Evolutionary conservation across 164 flowering plant species (phyloP).

Genomic region (Aristolochia contorta): DNA sequence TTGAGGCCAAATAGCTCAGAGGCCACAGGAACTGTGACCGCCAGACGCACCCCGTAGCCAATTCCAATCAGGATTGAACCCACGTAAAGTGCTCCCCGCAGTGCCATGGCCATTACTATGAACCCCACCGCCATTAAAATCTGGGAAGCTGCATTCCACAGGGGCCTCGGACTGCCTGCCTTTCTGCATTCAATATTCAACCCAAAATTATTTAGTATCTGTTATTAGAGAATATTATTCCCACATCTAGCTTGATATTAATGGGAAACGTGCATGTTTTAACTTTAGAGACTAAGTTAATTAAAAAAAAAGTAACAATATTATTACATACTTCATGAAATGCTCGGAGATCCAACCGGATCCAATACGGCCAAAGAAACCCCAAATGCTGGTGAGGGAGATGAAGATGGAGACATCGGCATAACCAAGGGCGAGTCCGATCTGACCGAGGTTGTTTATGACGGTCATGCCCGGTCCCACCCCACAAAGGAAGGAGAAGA

Average conservation of each 20-base stretch:
- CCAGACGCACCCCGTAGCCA: constrained; percentile 79
- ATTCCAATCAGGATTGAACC: constrained; percentile 69
- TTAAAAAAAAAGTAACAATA: too few species aligned
- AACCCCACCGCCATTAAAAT: constrained; percentile 74
- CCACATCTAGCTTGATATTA: too few species aligned
- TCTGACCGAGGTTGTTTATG: constrained; percentile 88
- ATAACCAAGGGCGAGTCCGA: constrained; percentile 77
- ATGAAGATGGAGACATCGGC: constrained; percentile 75
- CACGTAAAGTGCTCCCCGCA: constrained; percentile 69
- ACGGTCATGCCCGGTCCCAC: constrained; percentile 90
- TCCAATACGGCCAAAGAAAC: constrained; percentile 75
- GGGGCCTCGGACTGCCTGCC: constrained; percentile 73
- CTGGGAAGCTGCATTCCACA: constrained; percentile 87
- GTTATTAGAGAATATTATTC: too few species aligned
- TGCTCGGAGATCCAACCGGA: constrained; percentile 69
- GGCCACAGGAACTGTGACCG: constrained; percentile 77
- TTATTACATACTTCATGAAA: constrained; percentile 68
- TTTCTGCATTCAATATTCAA: constrained; percentile 51
- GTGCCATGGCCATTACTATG: constrained; percentile 53
- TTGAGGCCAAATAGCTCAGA: constrained; percentile 90
- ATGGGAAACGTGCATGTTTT: too few species aligned
- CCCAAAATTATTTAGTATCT: too few species aligned
- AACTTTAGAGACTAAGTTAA: too few species aligned
- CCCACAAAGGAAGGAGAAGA: constrained; percentile 73
- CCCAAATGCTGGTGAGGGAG: constrained; percentile 73